These are phyloP conservation scores for Globisporangium irregulare DNA, from an alignment of 352 stramenopile genomes.

Conservation along the genomic window DNA sequence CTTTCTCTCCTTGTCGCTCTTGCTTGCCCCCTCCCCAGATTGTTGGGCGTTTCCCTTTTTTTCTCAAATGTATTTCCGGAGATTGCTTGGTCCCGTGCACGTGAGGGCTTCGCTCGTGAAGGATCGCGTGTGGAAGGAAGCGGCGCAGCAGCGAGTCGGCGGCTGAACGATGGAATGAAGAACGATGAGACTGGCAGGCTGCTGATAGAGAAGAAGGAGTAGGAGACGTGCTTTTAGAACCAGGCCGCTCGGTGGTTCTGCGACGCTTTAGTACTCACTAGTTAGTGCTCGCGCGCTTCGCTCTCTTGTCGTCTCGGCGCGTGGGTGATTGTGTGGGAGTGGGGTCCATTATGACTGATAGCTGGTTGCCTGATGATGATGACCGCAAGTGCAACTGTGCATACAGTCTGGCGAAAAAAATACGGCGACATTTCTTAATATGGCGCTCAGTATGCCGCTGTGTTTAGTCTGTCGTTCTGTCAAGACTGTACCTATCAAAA, in stretches of 20 bases:
- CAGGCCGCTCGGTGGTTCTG: neutral
- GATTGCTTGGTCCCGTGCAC: neutral
- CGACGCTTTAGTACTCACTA: neutral
- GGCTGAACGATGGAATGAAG: neutral
- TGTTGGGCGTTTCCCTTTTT: slow-evolving; percentile 3
- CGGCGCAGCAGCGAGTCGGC: neutral
- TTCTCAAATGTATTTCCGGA: neutral
- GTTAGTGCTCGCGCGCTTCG: neutral
- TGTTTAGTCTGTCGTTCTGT: neutral
- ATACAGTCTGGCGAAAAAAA: slow-evolving; percentile 1
- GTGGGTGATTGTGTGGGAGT: neutral
- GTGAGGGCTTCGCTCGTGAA: neutral
- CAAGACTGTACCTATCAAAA: neutral
- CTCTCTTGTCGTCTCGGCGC: neutral
- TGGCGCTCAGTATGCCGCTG: neutral
- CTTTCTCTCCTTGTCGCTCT: neutral
- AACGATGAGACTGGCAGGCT: neutral
- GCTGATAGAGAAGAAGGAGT: neutral
- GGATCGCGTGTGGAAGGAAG: slow-evolving; percentile 1
- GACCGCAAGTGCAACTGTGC: slow-evolving; percentile 5
- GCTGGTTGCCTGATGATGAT: neutral
- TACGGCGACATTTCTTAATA: slow-evolving; percentile 3
- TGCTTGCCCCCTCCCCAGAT: neutral
- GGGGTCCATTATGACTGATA: neutral
- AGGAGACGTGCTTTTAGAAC: neutral